phyloP scores from a whole-genome alignment of 345 rosid genomes.

The Populus deltoides region DNA sequence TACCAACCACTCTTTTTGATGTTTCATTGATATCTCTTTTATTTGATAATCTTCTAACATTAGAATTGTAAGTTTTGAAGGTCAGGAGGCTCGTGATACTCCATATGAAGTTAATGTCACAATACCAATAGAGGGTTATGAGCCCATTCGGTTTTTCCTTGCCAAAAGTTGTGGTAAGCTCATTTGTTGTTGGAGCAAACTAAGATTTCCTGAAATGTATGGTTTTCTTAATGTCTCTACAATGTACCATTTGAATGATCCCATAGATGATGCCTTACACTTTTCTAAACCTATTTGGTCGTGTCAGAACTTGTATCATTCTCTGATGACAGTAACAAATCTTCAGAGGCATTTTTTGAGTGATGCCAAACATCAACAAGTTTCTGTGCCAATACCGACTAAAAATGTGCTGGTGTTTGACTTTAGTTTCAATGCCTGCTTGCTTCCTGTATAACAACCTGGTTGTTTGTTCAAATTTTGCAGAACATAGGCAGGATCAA shows the following conservation, averaged over 20 bases:
- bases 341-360: neutral
- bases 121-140: constrained; percentile 75
- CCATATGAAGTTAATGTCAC: constrained; percentile 79
- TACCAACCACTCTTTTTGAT: constrained; percentile 2
- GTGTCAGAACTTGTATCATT: neutral
- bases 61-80: constrained; percentile 37
- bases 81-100: constrained; percentile 48
- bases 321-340: neutral
- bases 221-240: neutral
- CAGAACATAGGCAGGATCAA: constrained; percentile 61
- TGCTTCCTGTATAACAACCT: constrained; percentile 5
- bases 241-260: neutral
- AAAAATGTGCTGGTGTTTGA: neutral
- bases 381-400: neutral
- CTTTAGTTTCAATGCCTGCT: constrained; percentile 8
- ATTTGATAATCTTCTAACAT: constrained; percentile 16
- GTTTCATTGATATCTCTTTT: constrained; percentile 10
- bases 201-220: neutral
- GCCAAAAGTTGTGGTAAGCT: constrained; percentile 84
- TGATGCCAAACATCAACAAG: neutral
- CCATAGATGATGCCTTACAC: neutral
- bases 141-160: constrained; percentile 73
- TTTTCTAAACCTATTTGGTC: neutral
- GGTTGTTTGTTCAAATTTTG: constrained; percentile 21
- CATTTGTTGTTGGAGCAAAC: neutral